phyloP scores from a whole-genome alignment of 805 yeast genomes.

The Priceomyces carsonii region DNA sequence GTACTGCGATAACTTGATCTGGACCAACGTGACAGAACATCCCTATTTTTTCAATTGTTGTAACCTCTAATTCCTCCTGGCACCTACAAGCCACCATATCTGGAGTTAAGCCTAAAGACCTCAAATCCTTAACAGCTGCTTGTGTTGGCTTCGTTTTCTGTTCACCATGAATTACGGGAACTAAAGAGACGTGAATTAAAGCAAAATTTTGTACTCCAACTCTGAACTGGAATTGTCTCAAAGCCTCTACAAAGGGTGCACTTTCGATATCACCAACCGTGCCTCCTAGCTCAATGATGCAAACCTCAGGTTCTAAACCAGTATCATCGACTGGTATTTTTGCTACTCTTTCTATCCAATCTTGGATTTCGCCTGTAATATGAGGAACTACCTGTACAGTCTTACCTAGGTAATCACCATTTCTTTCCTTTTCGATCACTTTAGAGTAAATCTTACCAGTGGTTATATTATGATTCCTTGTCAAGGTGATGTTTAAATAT shows the following conservation, averaged over 20 bases:
- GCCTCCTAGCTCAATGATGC: conserved; percentile 98
- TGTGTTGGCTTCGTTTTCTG: conserved; percentile 99
- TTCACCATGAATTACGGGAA: conserved; percentile 98
- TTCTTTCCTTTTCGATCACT: conserved; percentile 92
- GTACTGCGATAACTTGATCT: conserved; percentile 96
- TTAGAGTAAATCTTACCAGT: conserved; percentile 96
- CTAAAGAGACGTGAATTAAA: conserved; percentile 92
- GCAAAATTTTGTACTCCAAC: conserved; percentile 95
- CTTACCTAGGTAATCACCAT: conserved; percentile 96
- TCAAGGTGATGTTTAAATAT: conserved; percentile 88
- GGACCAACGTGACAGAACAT: conserved; percentile 99
- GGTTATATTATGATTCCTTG: conserved; percentile 94
- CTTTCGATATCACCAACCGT: conserved; percentile 99
- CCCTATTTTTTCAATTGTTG: conserved; percentile 93
- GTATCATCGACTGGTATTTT: conserved; percentile 88
- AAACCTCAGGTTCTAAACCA: conserved; percentile 89
- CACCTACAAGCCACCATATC: conserved; percentile 99
- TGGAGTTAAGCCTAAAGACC: conserved; percentile 92
- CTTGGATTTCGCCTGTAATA: conserved; percentile 95
- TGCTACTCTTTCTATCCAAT: conserved; percentile 95
- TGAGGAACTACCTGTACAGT: conserved; percentile 99
- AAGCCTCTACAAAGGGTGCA: conserved; percentile 98
- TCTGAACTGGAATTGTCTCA: conserved; percentile 97
- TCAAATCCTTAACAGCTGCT: conserved; percentile 95
- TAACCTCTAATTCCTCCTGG: conserved; percentile 71